Evolutionary conservation across 106 monocot genomes (phyloP).

Genomic region (Dioscorea dumetorum): DNA sequence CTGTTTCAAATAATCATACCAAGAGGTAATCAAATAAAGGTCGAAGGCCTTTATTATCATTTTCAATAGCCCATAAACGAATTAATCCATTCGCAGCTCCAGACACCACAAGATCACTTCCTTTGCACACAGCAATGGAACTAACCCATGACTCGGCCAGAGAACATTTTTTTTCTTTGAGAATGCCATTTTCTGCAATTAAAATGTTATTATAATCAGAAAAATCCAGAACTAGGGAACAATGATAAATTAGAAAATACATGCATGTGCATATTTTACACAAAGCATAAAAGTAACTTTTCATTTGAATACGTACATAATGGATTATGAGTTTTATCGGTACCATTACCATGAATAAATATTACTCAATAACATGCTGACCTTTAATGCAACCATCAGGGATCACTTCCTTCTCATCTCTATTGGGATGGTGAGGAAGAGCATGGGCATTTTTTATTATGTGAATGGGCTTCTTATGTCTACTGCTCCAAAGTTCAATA

Average conservation of each 20-base stretch:
- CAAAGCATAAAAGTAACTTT: no score
- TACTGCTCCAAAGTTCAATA: slow-evolving; percentile 76
- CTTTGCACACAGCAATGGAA: slow-evolving; percentile 78
- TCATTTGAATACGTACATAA: no score
- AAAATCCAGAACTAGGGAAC: no score
- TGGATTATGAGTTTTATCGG: no score
- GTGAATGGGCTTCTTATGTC: slow-evolving; percentile 68
- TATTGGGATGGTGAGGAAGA: slow-evolving; percentile 8
- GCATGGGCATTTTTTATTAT: slow-evolving; percentile 88
- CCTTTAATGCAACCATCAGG: slow-evolving; percentile 33
- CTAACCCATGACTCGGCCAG: slow-evolving; percentile 83
- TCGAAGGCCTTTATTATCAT: slow-evolving; percentile 49
- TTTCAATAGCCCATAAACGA: slow-evolving; percentile 68
- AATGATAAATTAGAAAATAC: no score
- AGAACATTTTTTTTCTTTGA: slow-evolving; percentile 20
- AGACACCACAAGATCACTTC: slow-evolving; percentile 92
- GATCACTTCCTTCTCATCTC: slow-evolving; percentile 13
- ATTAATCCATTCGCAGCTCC: slow-evolving; percentile 88
- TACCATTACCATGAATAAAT: no score
- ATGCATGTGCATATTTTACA: no score
- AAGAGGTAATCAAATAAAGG: slow-evolving; percentile 60
- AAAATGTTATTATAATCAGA: no score
- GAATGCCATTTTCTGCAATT: slow-evolving; percentile 32
- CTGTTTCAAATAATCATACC: slow-evolving; percentile 29
- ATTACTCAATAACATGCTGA: neutral